phyloP scores from a whole-genome alignment of 1,284 basidiomycete genomes.

The Tilletia indica region DNA sequence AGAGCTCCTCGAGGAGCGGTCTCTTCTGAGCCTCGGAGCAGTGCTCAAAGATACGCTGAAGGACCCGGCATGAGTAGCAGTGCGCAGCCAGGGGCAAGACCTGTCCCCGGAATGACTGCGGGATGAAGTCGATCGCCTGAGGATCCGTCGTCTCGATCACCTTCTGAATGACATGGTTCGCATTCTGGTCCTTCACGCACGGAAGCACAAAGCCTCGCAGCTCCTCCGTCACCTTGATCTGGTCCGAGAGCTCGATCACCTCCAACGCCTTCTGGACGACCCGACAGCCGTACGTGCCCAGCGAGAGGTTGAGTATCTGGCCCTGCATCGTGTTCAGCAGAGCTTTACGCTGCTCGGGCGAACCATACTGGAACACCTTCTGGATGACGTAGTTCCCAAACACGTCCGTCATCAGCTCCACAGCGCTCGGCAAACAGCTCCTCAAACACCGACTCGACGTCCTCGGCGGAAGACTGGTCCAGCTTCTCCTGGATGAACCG shows the following conservation, averaged over 20 bases:
- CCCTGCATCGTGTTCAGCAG: constrained; percentile 77
- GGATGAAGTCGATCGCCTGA: constrained; percentile 73
- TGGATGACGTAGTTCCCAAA: constrained; percentile 96
- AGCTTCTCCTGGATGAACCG: constrained; percentile 59
- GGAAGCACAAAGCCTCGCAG: constrained; percentile 56
- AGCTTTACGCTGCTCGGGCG: constrained; percentile 65
- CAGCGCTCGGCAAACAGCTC: constrained; percentile 82
- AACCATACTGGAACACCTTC: constrained; percentile 89
- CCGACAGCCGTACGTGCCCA: constrained; percentile 90
- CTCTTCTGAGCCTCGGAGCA: constrained; percentile 62
- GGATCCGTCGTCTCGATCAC: constrained; percentile 61
- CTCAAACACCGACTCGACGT: constrained; percentile 68
- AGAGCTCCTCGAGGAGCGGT: constrained; percentile 79
- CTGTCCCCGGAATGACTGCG: constrained; percentile 71
- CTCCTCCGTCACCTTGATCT: constrained; percentile 60
- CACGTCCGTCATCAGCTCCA: constrained; percentile 84
- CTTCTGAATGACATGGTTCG: constrained; percentile 66
- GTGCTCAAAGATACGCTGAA: constrained; percentile 88
- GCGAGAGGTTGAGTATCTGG: constrained; percentile 65
- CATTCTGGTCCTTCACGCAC: constrained; percentile 59
- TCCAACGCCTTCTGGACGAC: constrained; percentile 63
- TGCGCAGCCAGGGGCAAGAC: constrained; percentile 84
- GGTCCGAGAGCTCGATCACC: constrained; percentile 56
- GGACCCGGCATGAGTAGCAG: constrained; percentile 89
- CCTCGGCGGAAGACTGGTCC: constrained; percentile 67